Percentiles rank a stretch among this genome's conserved stretches.
These are phyloP conservation scores for Eucalyptus curtisii DNA, from an alignment of 345 rosid species.

Conservation along the genomic window DNA sequence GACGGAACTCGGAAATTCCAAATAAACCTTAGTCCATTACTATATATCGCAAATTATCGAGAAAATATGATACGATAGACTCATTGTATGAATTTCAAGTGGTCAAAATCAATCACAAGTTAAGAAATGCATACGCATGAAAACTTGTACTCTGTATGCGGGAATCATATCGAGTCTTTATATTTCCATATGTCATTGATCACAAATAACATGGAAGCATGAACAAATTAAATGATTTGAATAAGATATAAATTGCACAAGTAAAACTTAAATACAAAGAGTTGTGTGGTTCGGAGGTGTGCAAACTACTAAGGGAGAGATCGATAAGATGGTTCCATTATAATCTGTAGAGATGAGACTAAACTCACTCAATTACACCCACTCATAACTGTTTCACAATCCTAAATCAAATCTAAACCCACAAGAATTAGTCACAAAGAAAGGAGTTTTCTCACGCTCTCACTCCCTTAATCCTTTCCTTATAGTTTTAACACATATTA, in stretches of 20 bases:
- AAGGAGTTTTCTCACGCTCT: neutral
- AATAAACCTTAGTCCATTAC: neutral
- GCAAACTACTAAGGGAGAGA: neutral
- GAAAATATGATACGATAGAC: neutral
- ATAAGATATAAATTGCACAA: neutral
- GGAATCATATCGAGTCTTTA: neutral
- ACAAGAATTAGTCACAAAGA: neutral
- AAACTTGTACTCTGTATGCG: neutral
- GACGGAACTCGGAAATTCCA: neutral
- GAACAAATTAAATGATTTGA: neutral
- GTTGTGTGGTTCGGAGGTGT: neutral
- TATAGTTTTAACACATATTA: neutral
- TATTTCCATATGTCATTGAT: neutral
- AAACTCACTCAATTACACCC: rapidly evolving
- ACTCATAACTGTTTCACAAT: neutral
- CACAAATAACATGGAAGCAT: neutral
- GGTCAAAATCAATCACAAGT: neutral
- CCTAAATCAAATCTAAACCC: neutral
- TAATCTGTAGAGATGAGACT: neutral
- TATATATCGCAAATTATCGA: rapidly evolving
- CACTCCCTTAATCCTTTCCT: neutral
- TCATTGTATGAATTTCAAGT: too few species aligned
- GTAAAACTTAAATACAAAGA: neutral
- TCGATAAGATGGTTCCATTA: neutral
- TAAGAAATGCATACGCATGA: neutral